phyloP scores from a whole-genome alignment of 176 grass and related monocot species.

The Typha latifolia region DNA sequence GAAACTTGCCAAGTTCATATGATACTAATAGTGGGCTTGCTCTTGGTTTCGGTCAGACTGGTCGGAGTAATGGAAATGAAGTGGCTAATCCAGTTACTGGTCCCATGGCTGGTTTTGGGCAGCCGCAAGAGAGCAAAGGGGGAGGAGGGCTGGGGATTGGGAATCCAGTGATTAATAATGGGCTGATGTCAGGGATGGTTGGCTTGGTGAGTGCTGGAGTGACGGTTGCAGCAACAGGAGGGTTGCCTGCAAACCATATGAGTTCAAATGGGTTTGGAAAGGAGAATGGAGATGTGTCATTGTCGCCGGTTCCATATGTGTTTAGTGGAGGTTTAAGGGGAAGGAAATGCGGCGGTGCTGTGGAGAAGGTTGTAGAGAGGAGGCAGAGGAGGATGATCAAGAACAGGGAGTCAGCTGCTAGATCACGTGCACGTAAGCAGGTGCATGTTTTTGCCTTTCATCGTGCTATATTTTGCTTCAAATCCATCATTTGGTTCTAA shows the following conservation, averaged over 20 bases:
- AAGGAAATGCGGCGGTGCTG: conserved; percentile 31
- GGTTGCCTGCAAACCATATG: conserved; percentile 14
- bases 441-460: conserved; percentile 10
- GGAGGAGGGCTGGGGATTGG: conserved; percentile 31
- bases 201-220: conserved; percentile 26
- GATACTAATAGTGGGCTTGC: not conserved
- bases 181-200: conserved; percentile 26
- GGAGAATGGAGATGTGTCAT: conserved; percentile 44
- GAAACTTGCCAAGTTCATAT: conserved; percentile 17
- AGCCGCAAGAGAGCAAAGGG: not conserved
- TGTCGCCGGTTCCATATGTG: conserved; percentile 39
- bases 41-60: conserved; percentile 3
- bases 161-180: conserved; percentile 29
- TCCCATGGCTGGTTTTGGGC: not conserved
- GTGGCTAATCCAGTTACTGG: conserved; percentile 15
- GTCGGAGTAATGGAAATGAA: not conserved
- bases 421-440: conserved; percentile 82
- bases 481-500: too few species aligned
- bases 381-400: conserved; percentile 95
- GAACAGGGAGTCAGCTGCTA: conserved; percentile 80
- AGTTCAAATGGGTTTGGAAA: conserved; percentile 29
- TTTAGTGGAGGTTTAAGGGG: conserved; percentile 43
- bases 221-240: conserved; percentile 10
- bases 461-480: too few species aligned
- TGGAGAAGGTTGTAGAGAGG: conserved; percentile 86